A percentile compares a stretch with the other conserved stretches of the same genome.
phyloP scores from a whole-genome alignment of 2,329 filamentous ascomycete genomes.

The Leptographium galeiforme region DNA sequence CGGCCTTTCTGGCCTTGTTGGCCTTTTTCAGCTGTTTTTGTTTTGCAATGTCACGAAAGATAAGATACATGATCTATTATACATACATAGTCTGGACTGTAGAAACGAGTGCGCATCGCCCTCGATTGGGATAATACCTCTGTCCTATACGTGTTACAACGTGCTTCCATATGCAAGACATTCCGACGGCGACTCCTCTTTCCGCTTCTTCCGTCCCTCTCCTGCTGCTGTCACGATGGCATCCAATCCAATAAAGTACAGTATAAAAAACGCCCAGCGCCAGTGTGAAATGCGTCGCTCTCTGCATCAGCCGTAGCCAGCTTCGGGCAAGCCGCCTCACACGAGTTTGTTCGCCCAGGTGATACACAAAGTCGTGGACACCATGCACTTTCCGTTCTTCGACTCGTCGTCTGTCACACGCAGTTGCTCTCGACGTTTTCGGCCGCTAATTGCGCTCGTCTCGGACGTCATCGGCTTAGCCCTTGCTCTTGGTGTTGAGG shows the following conservation, averaged over 20 bases:
- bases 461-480: conserved; percentile 21
- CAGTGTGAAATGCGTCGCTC: conserved; percentile 1
- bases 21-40: not conserved
- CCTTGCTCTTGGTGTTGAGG: conserved; percentile 74
- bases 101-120: not conserved
- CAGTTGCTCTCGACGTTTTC: not conserved
- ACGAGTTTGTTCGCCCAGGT: not conserved
- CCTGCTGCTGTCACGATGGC: not conserved
- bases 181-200: not conserved
- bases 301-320: not conserved
- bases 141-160: not conserved
- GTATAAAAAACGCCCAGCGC: conserved; percentile 2
- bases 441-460: not conserved
- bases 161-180: not conserved
- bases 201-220: not conserved
- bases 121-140: not conserved
- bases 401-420: not conserved
- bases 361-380: not conserved
- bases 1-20: too few relatives aligned
- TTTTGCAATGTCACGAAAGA: not conserved
- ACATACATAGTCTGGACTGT: not conserved
- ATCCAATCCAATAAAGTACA: not conserved
- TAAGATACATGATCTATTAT: not conserved
- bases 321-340: not conserved
- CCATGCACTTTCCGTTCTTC: not conserved